Conservation (phyloP, 164 flowering plant genomes). For the Macadamia integrifolia region DNA sequence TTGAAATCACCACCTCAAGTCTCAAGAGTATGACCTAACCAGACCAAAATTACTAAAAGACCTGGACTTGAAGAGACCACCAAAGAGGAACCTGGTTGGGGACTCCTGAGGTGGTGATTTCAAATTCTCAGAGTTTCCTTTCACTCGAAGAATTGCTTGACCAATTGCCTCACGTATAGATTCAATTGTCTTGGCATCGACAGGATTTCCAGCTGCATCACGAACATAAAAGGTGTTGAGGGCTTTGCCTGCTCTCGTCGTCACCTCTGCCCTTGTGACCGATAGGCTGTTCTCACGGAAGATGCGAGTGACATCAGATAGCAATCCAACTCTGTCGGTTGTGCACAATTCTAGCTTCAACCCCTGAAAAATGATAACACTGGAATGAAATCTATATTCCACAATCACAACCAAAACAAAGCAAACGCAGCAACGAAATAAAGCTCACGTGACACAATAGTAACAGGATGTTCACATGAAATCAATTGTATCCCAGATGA, state of each 20-base stretch:
- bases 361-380: constrained; percentile 37
- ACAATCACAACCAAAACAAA: no score
- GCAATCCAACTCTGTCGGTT: constrained; percentile 73
- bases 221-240: constrained; percentile 86
- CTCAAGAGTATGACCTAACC: constrained; percentile 59
- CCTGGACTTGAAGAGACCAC: constrained; percentile 81
- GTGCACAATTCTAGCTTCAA: constrained; percentile 88
- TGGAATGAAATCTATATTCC: no score
- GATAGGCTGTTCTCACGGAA: constrained; percentile 90
- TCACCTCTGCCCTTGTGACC: constrained; percentile 83
- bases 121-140: constrained; percentile 41
- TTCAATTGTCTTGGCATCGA: constrained; percentile 76
- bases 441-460: no score
- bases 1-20: constrained; percentile 21
- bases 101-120: constrained; percentile 63
- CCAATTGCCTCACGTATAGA: constrained; percentile 69
- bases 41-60: constrained; percentile 69
- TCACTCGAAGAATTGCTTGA: constrained; percentile 70
- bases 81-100: constrained; percentile 69
- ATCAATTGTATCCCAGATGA: no score
- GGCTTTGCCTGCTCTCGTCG: constrained; percentile 80
- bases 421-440: no score
- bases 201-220: constrained; percentile 74
- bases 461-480: no score
- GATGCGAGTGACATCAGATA: constrained; percentile 85